Base-by-base conservation (phyloP, 2,329 filamentous ascomycete species). In the Diplodia sapinea region DNA sequence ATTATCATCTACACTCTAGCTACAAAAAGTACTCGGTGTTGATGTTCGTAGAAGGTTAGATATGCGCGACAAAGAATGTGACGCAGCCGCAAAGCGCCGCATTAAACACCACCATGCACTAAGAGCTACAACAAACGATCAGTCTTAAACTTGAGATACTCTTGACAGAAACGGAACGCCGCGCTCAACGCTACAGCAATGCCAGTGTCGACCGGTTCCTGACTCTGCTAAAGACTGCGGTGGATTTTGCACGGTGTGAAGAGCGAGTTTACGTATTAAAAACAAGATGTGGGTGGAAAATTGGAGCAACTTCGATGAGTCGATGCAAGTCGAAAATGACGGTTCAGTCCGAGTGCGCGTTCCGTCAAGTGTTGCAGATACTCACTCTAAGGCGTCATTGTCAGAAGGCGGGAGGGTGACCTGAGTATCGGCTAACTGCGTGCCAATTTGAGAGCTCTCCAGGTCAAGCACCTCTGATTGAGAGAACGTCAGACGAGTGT, bases 401-500 rank as follows among this genome's bases (percentile, higher is more conserved):
- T 23, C 55, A 11, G 20, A 59, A 12, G 23, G 3, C 4, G 11
- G 54, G 13, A 20, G 29, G 7, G 17, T 20, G 7, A 15, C 20
- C 17, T 11, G 9, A 12, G 43, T 20, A 2, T 26, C 3, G 7
- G 6, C 2, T 2, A 43, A 2, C 26, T 59, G 31, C 8, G 17
- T 20, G 33, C 31, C 55, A 13, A 59, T 47, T 38, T 47, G 55
- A 8, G 13, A 29, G 55, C 5, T 26, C 2, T 57, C 12, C 1
- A 26, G 11, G 0, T 59, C 7, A 15, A 49, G 8, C 4, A n/a
- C 47, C 23, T n/a, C 47, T 8, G 59, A 63, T 17, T 63, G 59
- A 6, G 59, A 63, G 2, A 63, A 2, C 6, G 57, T 50, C n/a
- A 63, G n/a, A 17, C 52, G 59, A 1, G 59, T 63, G 12, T 63